phyloP scores from a whole-genome alignment of 768 basidiomycete species.

The Rickenella mellea region DNA sequence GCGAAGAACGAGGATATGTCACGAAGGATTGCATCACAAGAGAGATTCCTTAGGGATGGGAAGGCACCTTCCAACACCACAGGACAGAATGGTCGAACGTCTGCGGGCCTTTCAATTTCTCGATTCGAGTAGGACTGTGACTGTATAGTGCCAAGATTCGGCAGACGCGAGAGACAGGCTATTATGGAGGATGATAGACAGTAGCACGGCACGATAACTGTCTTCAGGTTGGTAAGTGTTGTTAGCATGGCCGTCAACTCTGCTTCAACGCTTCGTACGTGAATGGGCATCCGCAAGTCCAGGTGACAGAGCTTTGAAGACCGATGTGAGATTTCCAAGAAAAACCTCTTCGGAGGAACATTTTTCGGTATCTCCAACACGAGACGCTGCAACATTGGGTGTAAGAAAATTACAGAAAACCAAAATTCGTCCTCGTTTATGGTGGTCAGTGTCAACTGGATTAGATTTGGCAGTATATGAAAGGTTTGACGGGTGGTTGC shows the following conservation, averaged over 20 bases:
- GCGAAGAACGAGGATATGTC: not conserved
- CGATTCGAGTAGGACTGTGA: too few relatives aligned
- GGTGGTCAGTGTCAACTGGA: too few relatives aligned
- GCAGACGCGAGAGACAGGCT: not conserved
- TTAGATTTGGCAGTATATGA: too few relatives aligned
- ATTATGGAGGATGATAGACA: not conserved
- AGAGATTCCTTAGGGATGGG: not conserved
- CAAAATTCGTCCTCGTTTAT: too few relatives aligned
- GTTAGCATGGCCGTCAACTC: not conserved
- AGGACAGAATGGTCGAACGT: not conserved
- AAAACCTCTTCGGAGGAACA: too few relatives aligned
- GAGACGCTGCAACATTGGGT: too few relatives aligned
- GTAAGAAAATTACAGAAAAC: too few relatives aligned
- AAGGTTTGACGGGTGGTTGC: too few relatives aligned
- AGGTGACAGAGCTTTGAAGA: not conserved
- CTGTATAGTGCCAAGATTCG: not conserved
- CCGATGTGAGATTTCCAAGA: not conserved
- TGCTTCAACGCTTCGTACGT: not conserved
- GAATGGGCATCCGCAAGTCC: not conserved
- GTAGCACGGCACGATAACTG: not conserved
- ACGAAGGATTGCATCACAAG: not conserved
- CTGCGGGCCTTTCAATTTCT: too few relatives aligned
- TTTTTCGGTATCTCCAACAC: too few relatives aligned
- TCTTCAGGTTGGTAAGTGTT: not conserved
- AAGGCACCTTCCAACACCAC: not conserved